These are phyloP conservation scores for Pseudotsuga menziesii DNA, from an alignment of 75 land plant genomes.

Conservation along the genomic window DNA sequence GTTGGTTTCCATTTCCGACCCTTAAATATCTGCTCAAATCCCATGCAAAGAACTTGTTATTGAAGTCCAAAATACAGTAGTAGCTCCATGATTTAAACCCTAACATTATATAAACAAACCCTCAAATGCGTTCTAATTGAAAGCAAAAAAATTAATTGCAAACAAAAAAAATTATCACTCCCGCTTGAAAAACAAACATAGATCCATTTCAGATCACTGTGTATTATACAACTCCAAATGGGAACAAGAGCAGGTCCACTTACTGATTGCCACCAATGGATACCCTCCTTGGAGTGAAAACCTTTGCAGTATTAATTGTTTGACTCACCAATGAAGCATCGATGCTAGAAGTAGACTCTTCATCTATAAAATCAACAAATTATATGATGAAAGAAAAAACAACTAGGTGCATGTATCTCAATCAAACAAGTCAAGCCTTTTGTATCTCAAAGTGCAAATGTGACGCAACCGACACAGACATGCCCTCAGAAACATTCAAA, in stretches of 20 bases:
- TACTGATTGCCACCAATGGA: constrained; percentile 82
- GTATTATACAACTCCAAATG: constrained; percentile 3
- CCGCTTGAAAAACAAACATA: background rate
- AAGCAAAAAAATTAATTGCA: no score
- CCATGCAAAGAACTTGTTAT: background rate
- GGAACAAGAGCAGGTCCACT: constrained; percentile 19
- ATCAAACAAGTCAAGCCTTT: no score
- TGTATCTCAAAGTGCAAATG: no score
- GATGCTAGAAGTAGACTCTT: background rate
- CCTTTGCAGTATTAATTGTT: constrained; percentile 13
- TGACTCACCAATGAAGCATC: constrained; percentile 4
- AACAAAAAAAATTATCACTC: background rate
- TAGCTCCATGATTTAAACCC: background rate
- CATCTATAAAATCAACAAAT: constrained; percentile 8
- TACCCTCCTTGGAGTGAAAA: constrained; percentile 58
- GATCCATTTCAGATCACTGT: background rate
- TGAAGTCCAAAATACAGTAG: background rate
- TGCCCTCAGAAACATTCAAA: background rate
- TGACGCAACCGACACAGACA: no score
- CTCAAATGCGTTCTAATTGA: background rate
- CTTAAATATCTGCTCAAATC: constrained; percentile 67
- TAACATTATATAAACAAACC: background rate
- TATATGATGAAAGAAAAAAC: background rate
- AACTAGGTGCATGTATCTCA: no score
- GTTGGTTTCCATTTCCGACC: constrained; percentile 90